Conservation (phyloP, 2,329 filamentous ascomycete genomes). For the Sporothrix euskadiensis region DNA sequence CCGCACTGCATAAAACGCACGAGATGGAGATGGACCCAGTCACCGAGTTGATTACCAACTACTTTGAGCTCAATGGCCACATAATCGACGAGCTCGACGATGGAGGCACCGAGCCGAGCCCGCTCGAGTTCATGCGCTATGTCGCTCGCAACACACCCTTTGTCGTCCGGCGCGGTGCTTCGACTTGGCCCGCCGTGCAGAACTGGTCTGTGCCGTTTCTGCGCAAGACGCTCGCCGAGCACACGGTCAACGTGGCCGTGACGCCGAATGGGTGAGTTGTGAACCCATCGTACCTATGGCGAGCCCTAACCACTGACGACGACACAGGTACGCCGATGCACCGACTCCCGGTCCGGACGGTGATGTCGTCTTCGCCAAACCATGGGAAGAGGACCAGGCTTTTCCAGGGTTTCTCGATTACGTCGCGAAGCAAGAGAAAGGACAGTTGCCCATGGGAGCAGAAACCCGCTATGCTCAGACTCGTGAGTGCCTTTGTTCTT, state of each 20-base stretch:
- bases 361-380: conserved; percentile 65
- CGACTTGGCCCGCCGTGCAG: conserved; percentile 61
- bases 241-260: conserved; percentile 70
- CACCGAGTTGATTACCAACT: conserved; percentile 63
- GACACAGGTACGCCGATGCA: conserved; percentile 51
- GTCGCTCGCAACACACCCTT: conserved; percentile 75
- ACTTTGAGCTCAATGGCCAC: conserved; percentile 69
- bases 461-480: conserved; percentile 75
- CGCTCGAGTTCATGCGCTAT: conserved; percentile 78
- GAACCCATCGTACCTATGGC: not conserved
- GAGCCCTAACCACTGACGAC: not conserved
- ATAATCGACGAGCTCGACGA: conserved; percentile 59
- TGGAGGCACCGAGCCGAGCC: conserved; percentile 58
- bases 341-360: conserved; percentile 46
- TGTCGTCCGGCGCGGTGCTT: conserved; percentile 64
- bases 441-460: conserved; percentile 33
- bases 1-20: not conserved
- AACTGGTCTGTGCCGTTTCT: conserved; percentile 66
- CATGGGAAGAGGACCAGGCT: conserved; percentile 63
- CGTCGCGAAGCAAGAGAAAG: conserved; percentile 58
- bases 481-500: conserved; percentile 49
- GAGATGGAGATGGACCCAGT: conserved; percentile 43
- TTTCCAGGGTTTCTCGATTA: conserved; percentile 65
- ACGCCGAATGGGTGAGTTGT: conserved; percentile 63
- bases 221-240: conserved; percentile 52